A percentile compares a stretch with the other conserved stretches of the same genome.
These are phyloP conservation scores for Ustilago xerochloae DNA, from an alignment of 1,284 basidiomycete genomes.

Conservation along the genomic window DNA sequence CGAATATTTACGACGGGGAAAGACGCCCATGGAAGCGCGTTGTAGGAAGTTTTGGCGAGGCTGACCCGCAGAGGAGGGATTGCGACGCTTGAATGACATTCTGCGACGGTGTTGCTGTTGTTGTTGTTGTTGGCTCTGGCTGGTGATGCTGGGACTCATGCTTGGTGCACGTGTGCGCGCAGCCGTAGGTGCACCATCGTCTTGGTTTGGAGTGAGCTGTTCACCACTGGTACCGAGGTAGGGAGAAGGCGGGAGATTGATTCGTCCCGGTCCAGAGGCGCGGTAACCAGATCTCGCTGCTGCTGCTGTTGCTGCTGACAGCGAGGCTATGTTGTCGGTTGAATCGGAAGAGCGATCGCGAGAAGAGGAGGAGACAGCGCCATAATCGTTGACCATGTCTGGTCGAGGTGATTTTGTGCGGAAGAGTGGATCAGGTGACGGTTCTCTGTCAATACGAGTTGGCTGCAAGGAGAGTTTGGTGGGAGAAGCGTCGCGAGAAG, in stretches of 20 bases:
- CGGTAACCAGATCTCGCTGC: constrained; percentile 34
- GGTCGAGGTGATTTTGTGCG: constrained; percentile 17
- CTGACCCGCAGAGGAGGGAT: constrained; percentile 25
- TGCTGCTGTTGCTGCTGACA: background rate
- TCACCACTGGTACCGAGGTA: constrained; percentile 12
- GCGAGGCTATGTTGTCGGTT: background rate
- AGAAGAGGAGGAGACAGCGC: constrained; percentile 10
- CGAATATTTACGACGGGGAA: constrained; percentile 31
- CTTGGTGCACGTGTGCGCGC: constrained; percentile 21
- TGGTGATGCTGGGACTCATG: constrained; percentile 35
- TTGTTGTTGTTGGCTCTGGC: background rate
- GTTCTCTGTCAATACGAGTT: constrained; percentile 7
- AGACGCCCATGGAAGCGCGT: constrained; percentile 53
- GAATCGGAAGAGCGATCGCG: constrained; percentile 10
- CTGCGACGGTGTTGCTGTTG: constrained; percentile 9
- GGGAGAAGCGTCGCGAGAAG: constrained; percentile 29
- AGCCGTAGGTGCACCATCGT: constrained; percentile 8
- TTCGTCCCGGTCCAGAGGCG: constrained; percentile 37
- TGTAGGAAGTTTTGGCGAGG: constrained; percentile 44
- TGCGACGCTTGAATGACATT: constrained; percentile 50
- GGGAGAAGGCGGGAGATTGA: constrained; percentile 39
- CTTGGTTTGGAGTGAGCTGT: constrained; percentile 17
- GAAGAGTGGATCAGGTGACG: constrained; percentile 28
- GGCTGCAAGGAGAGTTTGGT: constrained; percentile 3
- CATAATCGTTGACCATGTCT: constrained; percentile 33